phyloP scores from a whole-genome alignment of 352 stramenopile species.

The Globisporangium splendens region DNA sequence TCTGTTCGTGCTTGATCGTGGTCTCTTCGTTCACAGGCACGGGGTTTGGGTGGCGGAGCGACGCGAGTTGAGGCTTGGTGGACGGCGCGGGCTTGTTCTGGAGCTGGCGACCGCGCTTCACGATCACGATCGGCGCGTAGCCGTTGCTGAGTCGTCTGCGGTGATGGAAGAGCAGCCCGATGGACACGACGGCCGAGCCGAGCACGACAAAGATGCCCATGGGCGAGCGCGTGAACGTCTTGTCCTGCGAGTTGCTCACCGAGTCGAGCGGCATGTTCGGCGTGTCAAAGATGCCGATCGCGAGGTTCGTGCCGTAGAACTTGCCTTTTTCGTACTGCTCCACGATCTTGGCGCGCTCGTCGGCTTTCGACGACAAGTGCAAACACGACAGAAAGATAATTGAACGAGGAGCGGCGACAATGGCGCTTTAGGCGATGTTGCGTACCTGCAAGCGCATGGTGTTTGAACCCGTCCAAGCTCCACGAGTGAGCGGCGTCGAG shows the following conservation, averaged over 20 bases:
- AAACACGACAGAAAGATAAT: constrained; percentile 1
- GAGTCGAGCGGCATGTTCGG: constrained; percentile 33
- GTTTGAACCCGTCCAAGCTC: constrained; percentile 57
- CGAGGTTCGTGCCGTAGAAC: constrained; percentile 62
- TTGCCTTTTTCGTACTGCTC: constrained; percentile 49
- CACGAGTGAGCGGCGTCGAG: constrained; percentile 26
- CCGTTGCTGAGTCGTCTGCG: constrained; percentile 55
- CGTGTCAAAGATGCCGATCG: constrained; percentile 57
- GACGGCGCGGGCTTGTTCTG: constrained; percentile 19
- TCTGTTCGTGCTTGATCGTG: constrained; percentile 51
- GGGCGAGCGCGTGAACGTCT: constrained; percentile 24
- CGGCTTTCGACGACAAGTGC: constrained; percentile 18
- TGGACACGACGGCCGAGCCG: constrained; percentile 31
- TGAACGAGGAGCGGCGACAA: background rate
- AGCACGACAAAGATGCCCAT: constrained; percentile 42
- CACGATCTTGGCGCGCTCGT: constrained; percentile 51
- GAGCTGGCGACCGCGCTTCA: constrained; percentile 32
- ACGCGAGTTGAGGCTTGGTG: constrained; percentile 17
- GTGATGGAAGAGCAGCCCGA: constrained; percentile 56
- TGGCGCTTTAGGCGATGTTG: background rate
- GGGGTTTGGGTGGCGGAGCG: constrained; percentile 28
- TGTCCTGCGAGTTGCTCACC: constrained; percentile 21
- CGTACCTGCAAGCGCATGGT: constrained; percentile 45
- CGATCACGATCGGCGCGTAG: constrained; percentile 49
- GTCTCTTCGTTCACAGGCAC: constrained; percentile 30